These are phyloP conservation scores for Triadica sebifera DNA, from an alignment of 345 rosid species.

Conservation along the genomic window DNA sequence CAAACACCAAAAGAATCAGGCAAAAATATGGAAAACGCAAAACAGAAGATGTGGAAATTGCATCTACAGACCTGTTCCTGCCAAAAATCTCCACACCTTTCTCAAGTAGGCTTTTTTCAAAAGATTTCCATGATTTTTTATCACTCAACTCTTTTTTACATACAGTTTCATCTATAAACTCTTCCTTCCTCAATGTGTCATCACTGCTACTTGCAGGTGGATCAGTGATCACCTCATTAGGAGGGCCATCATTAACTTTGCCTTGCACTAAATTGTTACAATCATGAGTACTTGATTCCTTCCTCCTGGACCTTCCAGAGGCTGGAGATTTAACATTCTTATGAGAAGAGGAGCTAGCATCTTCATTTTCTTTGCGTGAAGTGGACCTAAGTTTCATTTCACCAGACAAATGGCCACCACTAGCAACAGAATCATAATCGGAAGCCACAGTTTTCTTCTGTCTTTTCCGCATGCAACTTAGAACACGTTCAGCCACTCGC, in stretches of 20 bases:
- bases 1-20: conserved; percentile 2
- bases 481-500: conserved; percentile 80
- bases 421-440: conserved; percentile 72
- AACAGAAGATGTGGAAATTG: background rate
- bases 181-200: conserved; percentile 59
- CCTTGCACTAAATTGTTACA: conserved; percentile 36
- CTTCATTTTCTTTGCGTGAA: conserved; percentile 68
- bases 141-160: conserved; percentile 48
- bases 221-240: conserved; percentile 42
- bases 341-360: conserved; percentile 68
- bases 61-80: conserved; percentile 66
- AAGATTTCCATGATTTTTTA: conserved; percentile 70
- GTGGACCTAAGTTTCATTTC: conserved; percentile 52
- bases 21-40: background rate
- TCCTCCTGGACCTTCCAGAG: conserved; percentile 57
- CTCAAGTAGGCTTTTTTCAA: conserved; percentile 83
- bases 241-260: conserved; percentile 37
- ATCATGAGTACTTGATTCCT: conserved; percentile 38
- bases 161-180: conserved; percentile 57
- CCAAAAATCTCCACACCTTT: conserved; percentile 97
- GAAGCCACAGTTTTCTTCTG: conserved; percentile 70
- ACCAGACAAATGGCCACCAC: conserved; percentile 49
- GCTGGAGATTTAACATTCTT: conserved; percentile 58
- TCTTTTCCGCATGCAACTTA: conserved; percentile 71
- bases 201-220: conserved; percentile 45